Base-by-base conservation (phyloP, 2,329 filamentous ascomycete species). In the Fusarium hainanense region DNA sequence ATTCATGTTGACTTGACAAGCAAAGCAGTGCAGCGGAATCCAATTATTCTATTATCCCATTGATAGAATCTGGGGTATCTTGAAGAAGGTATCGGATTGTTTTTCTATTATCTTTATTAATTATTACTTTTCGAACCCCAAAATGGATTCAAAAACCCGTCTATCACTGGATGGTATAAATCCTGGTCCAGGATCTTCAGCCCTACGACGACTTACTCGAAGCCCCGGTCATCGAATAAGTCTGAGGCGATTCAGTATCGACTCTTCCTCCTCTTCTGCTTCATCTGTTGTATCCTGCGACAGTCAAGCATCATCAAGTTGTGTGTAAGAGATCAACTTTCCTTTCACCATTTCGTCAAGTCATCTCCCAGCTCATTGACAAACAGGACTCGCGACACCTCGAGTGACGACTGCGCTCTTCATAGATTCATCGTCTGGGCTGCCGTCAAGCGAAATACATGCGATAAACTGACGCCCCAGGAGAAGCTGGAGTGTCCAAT, bases 381-480 rank as follows among this genome's bases (percentile, higher is more conserved):
- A 51, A 55, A 47, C 40, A 87, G 85, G 46, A 81, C 80, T 68
- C 82, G 81, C 64, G 80, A 83, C 48, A 82, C 81, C 23, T 77
- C 80, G 13, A 79, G 78, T 30, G 82, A 86, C 63, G 84, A 86
- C 70, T 87, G 86, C 72, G 83, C 83, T 21, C 80, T 84, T 46
- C 82, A 87, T 70, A 80, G 83, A 60, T 88, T 88, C 76, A 83
- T 88, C 69, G 84, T 85, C 54, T 88, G 86, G 86, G 83, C 82
- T 34, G 86, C 86, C 47, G 80, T 87, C 67, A 84, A 85, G 75
- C 85, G 85, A 71, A 88, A 87, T 76, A 80, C 78, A 30, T 85
- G 81, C 55, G 66, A 76, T 43, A 82, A 80, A 55, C 85, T 87
- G 80, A 82, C 81, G 11, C 73, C 79, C 25, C 81, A 80, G 70